Conservation (phyloP, 2,329 filamentous ascomycete genomes). For the Mariannaea sp. region DNA sequence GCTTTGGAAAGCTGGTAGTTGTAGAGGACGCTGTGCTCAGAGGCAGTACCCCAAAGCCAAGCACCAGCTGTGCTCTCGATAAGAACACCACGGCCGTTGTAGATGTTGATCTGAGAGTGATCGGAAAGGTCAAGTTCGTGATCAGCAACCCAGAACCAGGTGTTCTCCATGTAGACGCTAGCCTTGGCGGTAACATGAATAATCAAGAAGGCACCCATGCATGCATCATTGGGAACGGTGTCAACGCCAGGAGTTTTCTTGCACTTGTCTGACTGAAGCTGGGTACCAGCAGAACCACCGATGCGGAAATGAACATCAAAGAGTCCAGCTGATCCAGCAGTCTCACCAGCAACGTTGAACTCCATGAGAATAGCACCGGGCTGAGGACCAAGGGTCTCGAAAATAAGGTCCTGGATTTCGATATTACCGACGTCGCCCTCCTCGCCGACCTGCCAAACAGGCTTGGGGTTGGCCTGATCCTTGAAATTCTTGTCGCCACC, state of each 20-base stretch:
- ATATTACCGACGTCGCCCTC: conserved; percentile 77
- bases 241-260: conserved; percentile 71
- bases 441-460: conserved; percentile 85
- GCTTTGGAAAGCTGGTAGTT: conserved; percentile 87
- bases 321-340: conserved; percentile 74
- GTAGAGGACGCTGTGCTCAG: conserved; percentile 70
- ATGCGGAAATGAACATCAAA: conserved; percentile 98
- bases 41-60: conserved; percentile 81
- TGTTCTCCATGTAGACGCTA: conserved; percentile 84
- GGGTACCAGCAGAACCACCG: conserved; percentile 82
- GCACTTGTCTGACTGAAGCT: conserved; percentile 80
- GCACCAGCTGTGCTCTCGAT: conserved; percentile 76
- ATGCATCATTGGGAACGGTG: conserved; percentile 66
- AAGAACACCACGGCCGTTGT: conserved; percentile 82
- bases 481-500: conserved; percentile 72
- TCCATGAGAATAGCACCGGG: conserved; percentile 89
- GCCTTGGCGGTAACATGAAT: conserved; percentile 66
- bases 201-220: conserved; percentile 75
- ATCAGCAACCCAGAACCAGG: conserved; percentile 88
- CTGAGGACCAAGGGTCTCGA: conserved; percentile 81
- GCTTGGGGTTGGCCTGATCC: conserved; percentile 74
- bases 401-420: conserved; percentile 86
- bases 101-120: conserved; percentile 82
- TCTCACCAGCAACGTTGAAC: conserved; percentile 79
- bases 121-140: conserved; percentile 81